Evolutionary conservation across 345 rosid species (phyloP), one percentile per base, ranked within the genome.

Genomic region (Syzygium aqueum): DNA sequence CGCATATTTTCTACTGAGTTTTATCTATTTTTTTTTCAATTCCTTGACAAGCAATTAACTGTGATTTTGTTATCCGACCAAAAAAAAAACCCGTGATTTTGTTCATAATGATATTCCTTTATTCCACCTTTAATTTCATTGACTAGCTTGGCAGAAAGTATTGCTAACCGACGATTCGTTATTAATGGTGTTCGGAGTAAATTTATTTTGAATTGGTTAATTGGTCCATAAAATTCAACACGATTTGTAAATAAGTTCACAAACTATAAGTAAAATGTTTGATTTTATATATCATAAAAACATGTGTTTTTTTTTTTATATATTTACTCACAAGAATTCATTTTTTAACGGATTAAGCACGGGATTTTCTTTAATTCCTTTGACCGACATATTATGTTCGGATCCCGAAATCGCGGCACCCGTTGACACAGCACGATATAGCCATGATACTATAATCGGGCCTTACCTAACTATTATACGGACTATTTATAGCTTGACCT

Each of bases 111-210:
- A 22, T 37, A 9, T 5, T 73, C 27, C 49, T 73, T 10, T 19
- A 11, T 14, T 37, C 49, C 82, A 19, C 49, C 21, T 73, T 19
- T 19, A 19, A 73, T 73, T 37, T 73, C 49, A 23, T 73, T 10
- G 49, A 73, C 82, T 10, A 37, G 25, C 80, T 40, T 73, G 82
- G 49, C 49, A 2, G 7, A 37, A 73, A 37, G 7, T 37, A 73
- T 37, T 2, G 2, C 27, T 73, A 37, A 73, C 25, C 7, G 7
- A 21, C 8, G 1, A 37, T 73, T 37, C 14, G 10, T 7, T 14
- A 61, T 61, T 13, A n/a, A n/a, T 28, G 0, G 8, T 1, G 30
- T n/a, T 6, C 7, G 0, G 9, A 13, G 19, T 0, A 4, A n/a
- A n/a, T n/a, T 3, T n/a, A 61, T 13, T 13, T 61, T n/a, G 21